Conservation (phyloP, 345 rosid species). For the Cardamine resedifolia region DNA sequence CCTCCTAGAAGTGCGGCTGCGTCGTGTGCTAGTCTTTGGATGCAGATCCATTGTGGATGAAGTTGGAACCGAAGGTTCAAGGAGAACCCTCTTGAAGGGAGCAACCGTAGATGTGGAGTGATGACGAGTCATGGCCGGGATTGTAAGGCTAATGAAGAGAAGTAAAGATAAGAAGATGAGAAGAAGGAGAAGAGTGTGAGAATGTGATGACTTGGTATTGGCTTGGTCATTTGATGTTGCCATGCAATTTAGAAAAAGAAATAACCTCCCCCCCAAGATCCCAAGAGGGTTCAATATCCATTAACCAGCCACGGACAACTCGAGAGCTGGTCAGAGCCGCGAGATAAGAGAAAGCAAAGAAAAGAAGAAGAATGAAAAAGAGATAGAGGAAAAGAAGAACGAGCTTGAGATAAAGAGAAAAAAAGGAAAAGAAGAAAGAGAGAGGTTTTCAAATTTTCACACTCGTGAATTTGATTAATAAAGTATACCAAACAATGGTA, state of each 20-base stretch:
- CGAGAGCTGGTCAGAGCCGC: constrained; percentile 44
- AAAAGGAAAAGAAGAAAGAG: constrained; percentile 41
- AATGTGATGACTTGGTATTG: constrained; percentile 40
- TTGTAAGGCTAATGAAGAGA: constrained; percentile 44
- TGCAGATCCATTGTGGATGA: constrained; percentile 46
- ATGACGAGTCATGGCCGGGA: constrained; percentile 31
- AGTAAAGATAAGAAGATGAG: constrained; percentile 44
- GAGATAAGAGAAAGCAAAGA: constrained; percentile 3
- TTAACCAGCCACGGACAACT: constrained; percentile 77
- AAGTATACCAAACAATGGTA: constrained; percentile 39
- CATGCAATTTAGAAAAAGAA: constrained; percentile 67
- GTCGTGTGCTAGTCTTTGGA: constrained; percentile 36
- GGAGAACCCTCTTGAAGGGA: constrained; percentile 53
- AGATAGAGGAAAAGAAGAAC: constrained; percentile 25
- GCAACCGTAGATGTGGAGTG: constrained; percentile 20
- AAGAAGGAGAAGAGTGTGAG: constrained; percentile 31
- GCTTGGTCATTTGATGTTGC: constrained; percentile 57
- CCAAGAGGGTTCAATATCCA: constrained; percentile 99
- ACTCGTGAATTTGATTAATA: constrained; percentile 46
- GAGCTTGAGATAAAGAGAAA: constrained; percentile 24
- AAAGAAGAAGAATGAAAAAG: constrained; percentile 18
- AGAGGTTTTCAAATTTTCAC: constrained; percentile 55
- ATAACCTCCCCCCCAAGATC: constrained; percentile 81
- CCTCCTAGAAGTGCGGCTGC: constrained; percentile 34
- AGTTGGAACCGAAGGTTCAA: constrained; percentile 38